Conservation (phyloP, 192 early-diverging fungal genomes). For the Umbelopsis sp. region DNA sequence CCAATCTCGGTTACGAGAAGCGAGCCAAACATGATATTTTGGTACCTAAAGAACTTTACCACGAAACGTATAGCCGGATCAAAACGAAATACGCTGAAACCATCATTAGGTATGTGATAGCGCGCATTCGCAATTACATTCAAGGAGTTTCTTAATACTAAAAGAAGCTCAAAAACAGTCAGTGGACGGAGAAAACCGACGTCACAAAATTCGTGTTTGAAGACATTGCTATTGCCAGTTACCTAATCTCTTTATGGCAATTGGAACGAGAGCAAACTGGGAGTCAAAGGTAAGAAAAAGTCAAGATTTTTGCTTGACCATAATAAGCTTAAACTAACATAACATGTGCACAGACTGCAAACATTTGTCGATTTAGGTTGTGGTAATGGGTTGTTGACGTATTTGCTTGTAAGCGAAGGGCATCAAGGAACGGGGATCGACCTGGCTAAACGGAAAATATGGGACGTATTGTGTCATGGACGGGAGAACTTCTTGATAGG, state of each 20-base stretch:
- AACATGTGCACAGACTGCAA: slow-evolving; percentile 29
- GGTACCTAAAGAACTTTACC: slow-evolving; percentile 70
- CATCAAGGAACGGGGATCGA: slow-evolving; percentile 77
- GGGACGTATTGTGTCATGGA: slow-evolving; percentile 60
- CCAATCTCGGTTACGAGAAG: slow-evolving; percentile 74
- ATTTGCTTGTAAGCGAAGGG: slow-evolving; percentile 73
- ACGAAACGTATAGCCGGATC: slow-evolving; percentile 61
- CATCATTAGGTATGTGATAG: slow-evolving; percentile 55
- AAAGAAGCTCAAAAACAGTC: slow-evolving; percentile 19
- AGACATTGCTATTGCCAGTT: slow-evolving; percentile 86
- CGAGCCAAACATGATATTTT: slow-evolving; percentile 68
- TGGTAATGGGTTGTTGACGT: slow-evolving; percentile 83
- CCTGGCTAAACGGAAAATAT: slow-evolving; percentile 73
- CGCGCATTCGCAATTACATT: too few relatives aligned
- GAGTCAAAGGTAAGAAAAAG: slow-evolving; percentile 15
- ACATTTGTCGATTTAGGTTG: slow-evolving; percentile 85
- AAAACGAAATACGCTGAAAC: slow-evolving; percentile 68
- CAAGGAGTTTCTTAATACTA: neutral
- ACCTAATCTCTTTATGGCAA: slow-evolving; percentile 78
- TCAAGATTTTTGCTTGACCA: neutral
- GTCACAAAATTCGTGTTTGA: slow-evolving; percentile 85
- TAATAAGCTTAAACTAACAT: neutral
- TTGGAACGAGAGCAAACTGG: slow-evolving; percentile 33
- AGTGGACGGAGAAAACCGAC: slow-evolving; percentile 85
- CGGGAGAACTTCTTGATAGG: slow-evolving; percentile 48